Conservation (phyloP, 140 eudicot genomes). For the Cichorium intybus region DNA sequence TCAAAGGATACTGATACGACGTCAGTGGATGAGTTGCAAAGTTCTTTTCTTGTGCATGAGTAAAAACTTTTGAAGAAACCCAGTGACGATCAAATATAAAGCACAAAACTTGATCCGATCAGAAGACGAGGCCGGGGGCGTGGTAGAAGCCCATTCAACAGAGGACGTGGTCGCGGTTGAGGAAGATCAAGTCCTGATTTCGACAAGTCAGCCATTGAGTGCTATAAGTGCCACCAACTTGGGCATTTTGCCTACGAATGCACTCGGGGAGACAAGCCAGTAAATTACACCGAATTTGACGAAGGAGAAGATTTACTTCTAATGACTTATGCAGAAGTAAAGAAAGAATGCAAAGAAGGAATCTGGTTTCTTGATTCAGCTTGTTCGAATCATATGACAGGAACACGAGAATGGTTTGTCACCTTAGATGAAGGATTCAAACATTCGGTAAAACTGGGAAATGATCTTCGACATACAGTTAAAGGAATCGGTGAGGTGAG, state of each 20-base stretch:
- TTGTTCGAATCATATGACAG: too few species aligned
- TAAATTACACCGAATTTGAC: not conserved
- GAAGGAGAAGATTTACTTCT: not conserved
- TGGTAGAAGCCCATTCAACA: not conserved
- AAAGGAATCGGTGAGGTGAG: too few species aligned
- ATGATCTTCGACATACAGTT: too few species aligned
- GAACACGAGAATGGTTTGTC: too few species aligned
- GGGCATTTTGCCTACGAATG: not conserved
- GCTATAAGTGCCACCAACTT: not conserved
- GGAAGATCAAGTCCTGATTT: not conserved
- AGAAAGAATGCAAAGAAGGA: too few species aligned
- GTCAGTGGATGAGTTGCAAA: not conserved
- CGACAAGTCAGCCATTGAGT: not conserved
- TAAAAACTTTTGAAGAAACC: not conserved
- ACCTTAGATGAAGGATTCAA: too few species aligned
- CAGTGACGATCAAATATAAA: not conserved
- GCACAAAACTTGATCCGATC: not conserved
- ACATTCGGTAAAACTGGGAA: too few species aligned
- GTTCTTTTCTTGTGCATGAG: not conserved
- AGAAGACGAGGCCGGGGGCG: not conserved
- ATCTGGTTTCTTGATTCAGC: too few species aligned
- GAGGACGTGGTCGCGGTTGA: not conserved
- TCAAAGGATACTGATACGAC: not conserved
- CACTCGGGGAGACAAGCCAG: too few species aligned
- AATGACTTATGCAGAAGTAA: not conserved